Evolutionary conservation across 148 eudicot species (phyloP), one percentile per base, ranked within the genome.

Genomic region (Chenopodium formosanum): DNA sequence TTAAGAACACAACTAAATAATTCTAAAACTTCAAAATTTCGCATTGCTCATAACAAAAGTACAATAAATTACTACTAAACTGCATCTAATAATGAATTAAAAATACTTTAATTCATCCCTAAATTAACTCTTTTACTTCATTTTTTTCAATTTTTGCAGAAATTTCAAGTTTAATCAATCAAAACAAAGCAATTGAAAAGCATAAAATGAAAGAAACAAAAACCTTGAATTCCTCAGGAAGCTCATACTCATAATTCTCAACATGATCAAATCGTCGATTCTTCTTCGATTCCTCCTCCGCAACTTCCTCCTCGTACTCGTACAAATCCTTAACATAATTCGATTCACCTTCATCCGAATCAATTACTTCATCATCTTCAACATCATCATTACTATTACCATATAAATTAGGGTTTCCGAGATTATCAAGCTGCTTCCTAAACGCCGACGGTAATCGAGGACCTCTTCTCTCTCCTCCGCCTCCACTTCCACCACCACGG

Each of bases 141-240:
- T 11, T 11, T 11, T 10, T 2, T 11, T 2, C 3, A 0, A 11
- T 9, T 9, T 50, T 50, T 12, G 53, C 63, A 58, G 63, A 58
- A 58, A 58, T 27, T 64, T 64, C 67, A 20, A 23, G 10, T 64
- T n/a, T 34, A 34, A 65, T 25, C 3, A n/a, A 32, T 3, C 47
- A 34, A 32, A 70, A 14, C 46, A 70, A 9, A 32, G 9, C 7
- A 70, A 70, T 22, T 16, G 44, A 40, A 40, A 40, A 40, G 81
- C 37, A 7, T 16, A 37, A 44, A 4, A 80, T 17, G 23, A 6
- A 27, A 52, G 16, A 50, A 46, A 27, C 11, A 50, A 60, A 27
- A 58, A 93, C 99, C 97, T 94, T 79, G 60, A 92, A 92, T n/a
- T 89, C 80, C 23, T 92, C 85, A 5, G 97, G 97, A 22, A 95